Evolutionary conservation across 1,284 basidiomycete species (phyloP), one percentile per base, ranked within the genome.

Genomic region (Irpex sp.): DNA sequence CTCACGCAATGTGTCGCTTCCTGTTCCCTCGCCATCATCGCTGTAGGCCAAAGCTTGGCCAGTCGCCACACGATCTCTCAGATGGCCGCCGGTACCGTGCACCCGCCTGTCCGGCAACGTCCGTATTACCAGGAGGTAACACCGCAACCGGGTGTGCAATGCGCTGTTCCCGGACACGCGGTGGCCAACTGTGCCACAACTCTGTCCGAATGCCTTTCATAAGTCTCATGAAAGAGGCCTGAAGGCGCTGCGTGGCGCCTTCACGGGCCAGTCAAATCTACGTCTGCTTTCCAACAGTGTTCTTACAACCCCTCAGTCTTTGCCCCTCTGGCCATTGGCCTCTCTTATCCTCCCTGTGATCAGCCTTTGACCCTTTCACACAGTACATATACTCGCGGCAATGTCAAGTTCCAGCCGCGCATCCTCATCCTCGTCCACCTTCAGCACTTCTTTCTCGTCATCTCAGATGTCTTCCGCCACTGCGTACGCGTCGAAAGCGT

Each of bases 101-200:
- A 57, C 62, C 63, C 63, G 40, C 57, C 51, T 57, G 38, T 15
- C 57, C 64, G 64, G 64, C 64, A 65, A 54, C 19, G 34, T 9
- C 64, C 64, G 64, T 31, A 44, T 36, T 59, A 19, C 61, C 31
- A 37, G 34, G 54, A 58, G 58, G 40, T 36, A 52, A 62, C n/a
- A 34, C 58, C 62, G 59, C 59, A 59, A 40, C 63, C 63, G 63
- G 60, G 56, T 61, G 58, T 38, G 19, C 61, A 17, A 40, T 37
- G 52, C 62, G 59, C 64, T 62, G 6, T 31, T 52, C 59, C 58
- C 59, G 64, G 62, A 59, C 64, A 65, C 59, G 64, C 64, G 62
- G 64, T 62, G 51, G 57, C 34, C 60, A 48, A 64, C 60, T 58
- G 56, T 37, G 56, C 62, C 57, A 59, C 52, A 57, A 56, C 60